These are phyloP conservation scores for Coemansia sp. DNA, from an alignment of 192 early-diverging fungal species.

Conservation along the genomic window DNA sequence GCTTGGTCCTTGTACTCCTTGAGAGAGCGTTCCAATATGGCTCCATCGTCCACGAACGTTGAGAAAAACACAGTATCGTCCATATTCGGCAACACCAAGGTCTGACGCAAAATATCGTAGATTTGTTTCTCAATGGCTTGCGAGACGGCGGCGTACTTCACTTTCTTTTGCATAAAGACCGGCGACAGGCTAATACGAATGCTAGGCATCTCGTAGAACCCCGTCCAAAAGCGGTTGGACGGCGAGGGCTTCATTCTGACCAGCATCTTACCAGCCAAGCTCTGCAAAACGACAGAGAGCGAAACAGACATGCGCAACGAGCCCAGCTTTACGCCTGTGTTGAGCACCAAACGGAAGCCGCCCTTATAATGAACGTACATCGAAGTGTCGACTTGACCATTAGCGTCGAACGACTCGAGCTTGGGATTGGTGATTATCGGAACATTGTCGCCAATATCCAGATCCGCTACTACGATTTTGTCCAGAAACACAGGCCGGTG, in stretches of 20 bases:
- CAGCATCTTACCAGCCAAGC: constrained; percentile 71
- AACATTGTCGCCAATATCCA: constrained; percentile 74
- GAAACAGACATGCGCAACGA: constrained; percentile 75
- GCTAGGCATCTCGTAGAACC: constrained; percentile 75
- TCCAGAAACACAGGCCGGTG: constrained; percentile 72
- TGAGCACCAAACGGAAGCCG: constrained; percentile 72
- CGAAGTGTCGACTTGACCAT: constrained; percentile 73
- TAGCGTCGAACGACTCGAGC: constrained; percentile 66
- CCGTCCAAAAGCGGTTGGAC: constrained; percentile 85
- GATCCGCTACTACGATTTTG: constrained; percentile 73
- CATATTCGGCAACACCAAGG: constrained; percentile 85
- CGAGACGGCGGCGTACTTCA: constrained; percentile 75
- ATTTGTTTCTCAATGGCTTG: constrained; percentile 85
- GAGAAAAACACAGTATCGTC: constrained; percentile 83
- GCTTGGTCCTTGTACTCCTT: constrained; percentile 37
- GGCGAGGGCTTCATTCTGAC: constrained; percentile 77
- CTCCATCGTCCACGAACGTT: constrained; percentile 54
- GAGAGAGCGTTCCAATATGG: constrained; percentile 57
- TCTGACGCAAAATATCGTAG: constrained; percentile 74
- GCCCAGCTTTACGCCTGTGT: constrained; percentile 65
- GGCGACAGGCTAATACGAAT: constrained; percentile 75
- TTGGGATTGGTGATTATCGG: constrained; percentile 77
- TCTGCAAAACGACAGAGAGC: constrained; percentile 70
- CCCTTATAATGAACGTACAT: constrained; percentile 78
- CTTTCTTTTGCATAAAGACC: constrained; percentile 80